Conservation (phyloP, 805 yeast species). For the Maudiozyma serrabonitensis region DNA sequence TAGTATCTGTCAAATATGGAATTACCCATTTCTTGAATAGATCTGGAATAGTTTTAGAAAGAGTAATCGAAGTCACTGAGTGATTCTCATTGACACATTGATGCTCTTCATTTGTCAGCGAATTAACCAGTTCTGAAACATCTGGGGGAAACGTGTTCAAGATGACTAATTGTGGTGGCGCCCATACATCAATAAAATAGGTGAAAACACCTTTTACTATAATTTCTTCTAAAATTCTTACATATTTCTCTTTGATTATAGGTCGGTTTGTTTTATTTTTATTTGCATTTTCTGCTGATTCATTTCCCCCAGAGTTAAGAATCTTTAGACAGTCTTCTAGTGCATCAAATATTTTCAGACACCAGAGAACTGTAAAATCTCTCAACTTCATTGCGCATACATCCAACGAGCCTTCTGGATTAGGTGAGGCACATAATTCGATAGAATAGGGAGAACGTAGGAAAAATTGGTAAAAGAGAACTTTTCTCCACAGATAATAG, state of each 20-base stretch:
- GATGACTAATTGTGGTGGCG: constrained; percentile 49
- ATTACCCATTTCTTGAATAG: constrained; percentile 26
- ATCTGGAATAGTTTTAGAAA: constrained; percentile 6
- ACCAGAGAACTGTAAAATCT: constrained; percentile 25
- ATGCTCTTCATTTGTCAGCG: constrained; percentile 11
- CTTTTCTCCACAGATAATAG: constrained; percentile 19
- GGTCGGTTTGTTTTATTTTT: background rate
- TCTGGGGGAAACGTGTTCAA: constrained; percentile 34
- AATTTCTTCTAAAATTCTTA: constrained; percentile 10
- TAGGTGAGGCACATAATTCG: constrained; percentile 17
- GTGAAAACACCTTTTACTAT: constrained; percentile 17
- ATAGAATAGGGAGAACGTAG: constrained; percentile 13
- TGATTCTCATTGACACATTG: constrained; percentile 5
- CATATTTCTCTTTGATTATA: background rate
- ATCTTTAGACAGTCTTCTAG: constrained; percentile 10
- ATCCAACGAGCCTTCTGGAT: constrained; percentile 18
- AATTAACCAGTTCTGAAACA: constrained; percentile 18
- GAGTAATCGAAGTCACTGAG: background rate
- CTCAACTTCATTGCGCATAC: constrained; percentile 25
- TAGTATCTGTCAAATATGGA: constrained; percentile 39
- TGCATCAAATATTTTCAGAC: constrained; percentile 17
- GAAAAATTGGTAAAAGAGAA: constrained; percentile 20
- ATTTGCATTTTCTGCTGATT: background rate
- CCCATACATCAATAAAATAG: constrained; percentile 43
- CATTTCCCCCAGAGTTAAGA: background rate